Conservation (phyloP, 805 yeast species). For the Ogataea sp. region DNA sequence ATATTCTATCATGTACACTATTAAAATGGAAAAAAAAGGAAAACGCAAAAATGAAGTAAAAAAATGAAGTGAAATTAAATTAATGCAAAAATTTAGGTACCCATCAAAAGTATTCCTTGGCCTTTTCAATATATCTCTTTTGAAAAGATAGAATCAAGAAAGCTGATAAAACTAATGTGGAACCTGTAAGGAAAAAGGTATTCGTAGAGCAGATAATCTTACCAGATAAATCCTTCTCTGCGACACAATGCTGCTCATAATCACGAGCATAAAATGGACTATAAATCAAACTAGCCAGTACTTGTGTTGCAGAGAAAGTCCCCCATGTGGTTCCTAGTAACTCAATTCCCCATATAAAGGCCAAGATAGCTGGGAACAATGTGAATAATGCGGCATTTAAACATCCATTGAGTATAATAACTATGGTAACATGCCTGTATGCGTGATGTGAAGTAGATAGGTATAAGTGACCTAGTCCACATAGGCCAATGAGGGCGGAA, state of each 20-base stretch:
- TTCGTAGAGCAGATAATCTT: conserved; percentile 22
- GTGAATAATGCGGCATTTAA: conserved; percentile 78
- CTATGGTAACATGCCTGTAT: conserved; percentile 11
- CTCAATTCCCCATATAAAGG: conserved; percentile 81
- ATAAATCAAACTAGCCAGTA: conserved; percentile 1
- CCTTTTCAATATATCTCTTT: conserved; percentile 15
- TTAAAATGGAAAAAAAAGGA: too few relatives aligned
- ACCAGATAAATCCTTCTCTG: neutral
- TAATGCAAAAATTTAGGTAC: neutral
- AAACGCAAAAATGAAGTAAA: neutral
- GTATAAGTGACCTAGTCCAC: conserved; percentile 22
- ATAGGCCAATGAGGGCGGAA: conserved; percentile 14
- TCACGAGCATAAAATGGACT: conserved; percentile 4
- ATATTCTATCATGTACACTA: too few relatives aligned
- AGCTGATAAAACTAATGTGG: conserved; percentile 15
- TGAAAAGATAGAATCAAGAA: conserved; percentile 13
- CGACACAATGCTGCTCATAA: conserved; percentile 2
- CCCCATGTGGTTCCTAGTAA: conserved; percentile 94
- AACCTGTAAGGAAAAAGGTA: conserved; percentile 24
- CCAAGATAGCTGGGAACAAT: conserved; percentile 74
- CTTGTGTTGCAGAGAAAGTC: conserved; percentile 74
- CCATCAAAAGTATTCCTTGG: conserved; percentile 17
- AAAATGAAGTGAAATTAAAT: neutral
- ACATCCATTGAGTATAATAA: conserved; percentile 20
- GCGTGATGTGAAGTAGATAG: conserved; percentile 18